These are phyloP conservation scores for Yamadazyma sp. DNA, from an alignment of 805 yeast species.

Conservation along the genomic window DNA sequence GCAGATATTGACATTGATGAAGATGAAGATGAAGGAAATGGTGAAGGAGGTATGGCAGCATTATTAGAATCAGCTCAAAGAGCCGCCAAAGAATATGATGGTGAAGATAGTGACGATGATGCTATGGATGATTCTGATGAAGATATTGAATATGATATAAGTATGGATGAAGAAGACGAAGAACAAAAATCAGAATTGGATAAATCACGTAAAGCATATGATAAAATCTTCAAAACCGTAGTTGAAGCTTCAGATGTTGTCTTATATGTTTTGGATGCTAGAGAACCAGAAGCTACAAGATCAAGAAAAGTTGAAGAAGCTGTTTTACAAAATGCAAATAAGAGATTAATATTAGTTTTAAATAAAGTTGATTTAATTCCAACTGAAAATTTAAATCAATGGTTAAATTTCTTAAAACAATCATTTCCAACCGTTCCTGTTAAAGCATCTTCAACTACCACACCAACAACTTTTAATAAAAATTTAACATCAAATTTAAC, in stretches of 20 bases:
- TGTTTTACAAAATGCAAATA: conserved; percentile 72
- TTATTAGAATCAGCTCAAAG: conserved; percentile 84
- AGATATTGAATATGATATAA: conserved; percentile 35
- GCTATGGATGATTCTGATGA: conserved; percentile 31
- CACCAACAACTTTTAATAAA: conserved; percentile 68
- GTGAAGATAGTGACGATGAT: conserved; percentile 42
- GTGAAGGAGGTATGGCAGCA: conserved; percentile 67
- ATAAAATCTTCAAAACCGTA: conserved; percentile 88
- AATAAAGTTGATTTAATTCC: conserved; percentile 95
- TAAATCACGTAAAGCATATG: conserved; percentile 85
- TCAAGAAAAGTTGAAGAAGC: conserved; percentile 90
- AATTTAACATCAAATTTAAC: conserved; percentile 69
- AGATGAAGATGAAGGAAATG: conserved; percentile 34
- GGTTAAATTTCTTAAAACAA: conserved; percentile 76
- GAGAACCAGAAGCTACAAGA: conserved; percentile 95
- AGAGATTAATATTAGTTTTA: conserved; percentile 79
- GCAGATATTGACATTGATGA: conserved; percentile 38
- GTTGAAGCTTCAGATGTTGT: conserved; percentile 91
- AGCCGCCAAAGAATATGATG: conserved; percentile 75
- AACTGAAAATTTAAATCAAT: conserved; percentile 72
- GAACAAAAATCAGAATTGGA: conserved; percentile 52
- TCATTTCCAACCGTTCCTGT: conserved; percentile 92
- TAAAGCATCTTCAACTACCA: conserved; percentile 73
- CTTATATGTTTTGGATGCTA: conserved; percentile 91
- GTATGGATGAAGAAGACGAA: conserved; percentile 30